Evolutionary conservation across 1,284 basidiomycete species (phyloP).

Genomic region (Laetiporus sulphureus): DNA sequence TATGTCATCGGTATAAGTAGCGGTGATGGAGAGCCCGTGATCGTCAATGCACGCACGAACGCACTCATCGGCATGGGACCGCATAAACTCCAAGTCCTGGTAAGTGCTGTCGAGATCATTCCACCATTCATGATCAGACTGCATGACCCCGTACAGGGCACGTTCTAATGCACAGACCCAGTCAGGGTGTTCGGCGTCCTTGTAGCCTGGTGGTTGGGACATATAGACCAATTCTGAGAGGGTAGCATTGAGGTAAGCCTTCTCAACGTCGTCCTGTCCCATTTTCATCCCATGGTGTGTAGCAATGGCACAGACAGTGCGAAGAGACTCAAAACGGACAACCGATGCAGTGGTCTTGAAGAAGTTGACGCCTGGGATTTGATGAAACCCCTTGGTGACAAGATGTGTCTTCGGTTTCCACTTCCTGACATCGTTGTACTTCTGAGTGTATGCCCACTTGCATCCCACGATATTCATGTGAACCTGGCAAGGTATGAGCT

Average conservation of each 20-base stretch:
- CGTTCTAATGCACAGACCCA: constrained; percentile 13
- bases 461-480: too few species aligned
- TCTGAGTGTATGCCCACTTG: too few species aligned
- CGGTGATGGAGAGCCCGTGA: constrained; percentile 19
- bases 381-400: too few species aligned
- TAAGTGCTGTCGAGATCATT: constrained; percentile 12
- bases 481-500: too few species aligned
- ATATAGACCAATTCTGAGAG: constrained; percentile 36
- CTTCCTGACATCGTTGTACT: too few species aligned
- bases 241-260: constrained; percentile 35
- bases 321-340: too few species aligned
- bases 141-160: constrained; percentile 26
- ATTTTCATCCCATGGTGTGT: too few species aligned
- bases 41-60: constrained; percentile 20
- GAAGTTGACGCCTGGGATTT: too few species aligned
- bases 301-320: too few species aligned
- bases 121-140: constrained; percentile 23
- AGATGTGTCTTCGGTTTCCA: too few species aligned
- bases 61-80: constrained; percentile 21
- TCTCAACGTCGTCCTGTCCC: constrained; percentile 44
- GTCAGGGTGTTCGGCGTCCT: constrained; percentile 15
- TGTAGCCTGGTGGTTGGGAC: constrained; percentile 30
- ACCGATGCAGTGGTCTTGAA: too few species aligned
- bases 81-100: constrained; percentile 18
- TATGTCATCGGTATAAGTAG: constrained; percentile 29